These are phyloP conservation scores for Posidonia oceanica DNA, from an alignment of 116 monocot genomes.

Conservation along the genomic window DNA sequence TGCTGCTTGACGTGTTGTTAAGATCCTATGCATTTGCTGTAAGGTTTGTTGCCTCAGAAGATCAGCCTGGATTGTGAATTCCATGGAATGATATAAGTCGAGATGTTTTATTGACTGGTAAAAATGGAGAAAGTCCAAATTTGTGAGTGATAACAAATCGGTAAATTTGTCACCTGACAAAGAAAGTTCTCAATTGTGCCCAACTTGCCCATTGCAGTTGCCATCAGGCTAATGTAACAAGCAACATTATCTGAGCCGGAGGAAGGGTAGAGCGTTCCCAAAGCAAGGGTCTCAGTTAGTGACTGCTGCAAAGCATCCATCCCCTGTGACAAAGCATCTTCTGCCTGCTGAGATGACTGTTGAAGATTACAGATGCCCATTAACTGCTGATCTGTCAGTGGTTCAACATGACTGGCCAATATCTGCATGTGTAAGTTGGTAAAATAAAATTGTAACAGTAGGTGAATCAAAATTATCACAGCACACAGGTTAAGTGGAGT, in stretches of 20 bases:
- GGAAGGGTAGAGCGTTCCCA: conserved; percentile 24
- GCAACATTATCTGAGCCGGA: conserved; percentile 46
- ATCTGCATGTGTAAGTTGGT: conserved; percentile 23
- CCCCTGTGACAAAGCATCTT: conserved; percentile 83
- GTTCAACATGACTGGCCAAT: conserved; percentile 59
- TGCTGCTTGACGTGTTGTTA: conserved; percentile 23
- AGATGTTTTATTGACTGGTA: too few relatives aligned
- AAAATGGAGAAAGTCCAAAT: too few relatives aligned
- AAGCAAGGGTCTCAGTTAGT: conserved; percentile 50
- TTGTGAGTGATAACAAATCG: too few relatives aligned
- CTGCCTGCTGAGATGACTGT: conserved; percentile 79
- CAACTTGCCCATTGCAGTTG: conserved; percentile 75
- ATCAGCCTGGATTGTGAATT: conserved; percentile 10
- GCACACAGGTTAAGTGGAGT: neutral
- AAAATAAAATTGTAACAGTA: neutral
- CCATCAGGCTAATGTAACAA: conserved; percentile 81
- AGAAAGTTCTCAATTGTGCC: conserved; percentile 77
- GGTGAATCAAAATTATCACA: neutral
- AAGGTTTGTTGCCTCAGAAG: conserved; percentile 23
- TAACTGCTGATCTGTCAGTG: conserved; percentile 67
- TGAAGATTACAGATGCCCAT: conserved; percentile 86
- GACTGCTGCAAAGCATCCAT: conserved; percentile 84
- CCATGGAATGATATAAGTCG: too few relatives aligned
- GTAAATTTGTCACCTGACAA: conserved; percentile 30
- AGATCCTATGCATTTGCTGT: conserved; percentile 24